These are phyloP conservation scores for Lodderomyces margitis DNA, from an alignment of 1,139 yeast genomes.

Conservation along the genomic window DNA sequence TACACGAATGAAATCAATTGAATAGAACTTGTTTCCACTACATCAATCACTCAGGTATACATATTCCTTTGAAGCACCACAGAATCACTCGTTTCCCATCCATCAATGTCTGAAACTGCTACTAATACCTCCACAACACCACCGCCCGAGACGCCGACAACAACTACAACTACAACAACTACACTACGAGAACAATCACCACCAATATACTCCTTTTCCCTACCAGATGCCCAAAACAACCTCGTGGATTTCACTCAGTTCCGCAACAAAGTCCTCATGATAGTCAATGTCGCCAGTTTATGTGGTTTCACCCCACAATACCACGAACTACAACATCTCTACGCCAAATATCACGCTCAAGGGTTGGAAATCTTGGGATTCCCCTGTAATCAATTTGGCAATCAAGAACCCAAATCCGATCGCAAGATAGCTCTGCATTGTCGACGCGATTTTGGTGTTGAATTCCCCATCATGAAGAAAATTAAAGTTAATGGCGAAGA, in stretches of 20 bases:
- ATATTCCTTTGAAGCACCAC: too few relatives aligned
- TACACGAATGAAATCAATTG: too few relatives aligned
- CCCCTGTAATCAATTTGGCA: slow-evolving; percentile 55
- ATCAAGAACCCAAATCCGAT: slow-evolving; percentile 77
- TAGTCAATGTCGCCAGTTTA: slow-evolving; percentile 46
- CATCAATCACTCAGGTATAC: too few relatives aligned
- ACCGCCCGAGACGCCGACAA: not conserved
- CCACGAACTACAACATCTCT: slow-evolving; percentile 31
- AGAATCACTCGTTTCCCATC: too few relatives aligned
- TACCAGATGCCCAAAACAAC: slow-evolving; percentile 17
- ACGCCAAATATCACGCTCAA: slow-evolving; percentile 27
- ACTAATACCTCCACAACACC: not conserved
- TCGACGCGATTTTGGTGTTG: slow-evolving; percentile 59
- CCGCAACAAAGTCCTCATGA: slow-evolving; percentile 33
- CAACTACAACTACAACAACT: too few relatives aligned
- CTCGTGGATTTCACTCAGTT: slow-evolving; percentile 21
- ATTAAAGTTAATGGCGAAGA: slow-evolving; percentile 35
- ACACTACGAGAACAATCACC: not conserved
- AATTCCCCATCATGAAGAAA: slow-evolving; percentile 41
- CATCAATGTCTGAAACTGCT: not conserved
- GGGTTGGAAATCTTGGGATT: slow-evolving; percentile 40
- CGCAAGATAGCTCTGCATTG: slow-evolving; percentile 69
- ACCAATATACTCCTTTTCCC: slow-evolving; percentile 12
- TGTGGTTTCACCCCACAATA: slow-evolving; percentile 49
- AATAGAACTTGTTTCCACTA: too few relatives aligned